phyloP scores from a whole-genome alignment of 1,139 yeast genomes.

The Pneumocystis carinii region DNA sequence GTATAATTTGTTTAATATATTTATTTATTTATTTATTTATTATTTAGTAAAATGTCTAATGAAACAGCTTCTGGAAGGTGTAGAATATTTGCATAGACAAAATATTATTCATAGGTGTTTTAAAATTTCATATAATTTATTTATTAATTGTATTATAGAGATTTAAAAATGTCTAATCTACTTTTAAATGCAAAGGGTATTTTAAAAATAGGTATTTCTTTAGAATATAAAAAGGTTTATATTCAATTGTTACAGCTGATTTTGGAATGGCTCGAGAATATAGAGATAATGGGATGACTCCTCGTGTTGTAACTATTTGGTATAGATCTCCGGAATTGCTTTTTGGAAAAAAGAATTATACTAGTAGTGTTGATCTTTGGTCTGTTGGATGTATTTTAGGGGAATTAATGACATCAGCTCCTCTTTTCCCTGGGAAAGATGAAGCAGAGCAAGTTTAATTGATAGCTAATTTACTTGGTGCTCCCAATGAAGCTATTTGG shows the following conservation, averaged over 20 bases:
- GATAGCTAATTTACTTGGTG: conserved; percentile 14
- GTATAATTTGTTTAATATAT: not conserved
- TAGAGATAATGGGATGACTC: not conserved
- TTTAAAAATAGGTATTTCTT: conserved; percentile 32
- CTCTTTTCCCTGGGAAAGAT: not conserved
- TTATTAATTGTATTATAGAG: conserved; percentile 25
- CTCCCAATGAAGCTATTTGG: conserved; percentile 18
- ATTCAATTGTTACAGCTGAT: conserved; percentile 9
- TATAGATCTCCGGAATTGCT: conserved; percentile 89
- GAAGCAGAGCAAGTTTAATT: conserved; percentile 2
- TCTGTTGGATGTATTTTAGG: conserved; percentile 95
- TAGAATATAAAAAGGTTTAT: not conserved
- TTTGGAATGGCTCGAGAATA: conserved; percentile 13
- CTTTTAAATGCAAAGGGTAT: conserved; percentile 51
- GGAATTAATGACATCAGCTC: conserved; percentile 28
- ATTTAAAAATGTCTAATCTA: conserved; percentile 55
- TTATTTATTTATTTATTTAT: not conserved
- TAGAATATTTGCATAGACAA: conserved; percentile 46
- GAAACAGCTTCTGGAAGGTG: conserved; percentile 55
- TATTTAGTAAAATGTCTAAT: conserved; percentile 34
- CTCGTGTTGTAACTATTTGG: conserved; percentile 82
- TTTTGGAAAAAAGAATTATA: conserved; percentile 82
- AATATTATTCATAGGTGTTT: conserved; percentile 40
- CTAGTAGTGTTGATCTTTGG: conserved; percentile 81
- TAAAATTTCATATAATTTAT: not conserved